Base-by-base conservation (phyloP, 2,329 filamentous ascomycete species). In the Penicillium capsulatum region DNA sequence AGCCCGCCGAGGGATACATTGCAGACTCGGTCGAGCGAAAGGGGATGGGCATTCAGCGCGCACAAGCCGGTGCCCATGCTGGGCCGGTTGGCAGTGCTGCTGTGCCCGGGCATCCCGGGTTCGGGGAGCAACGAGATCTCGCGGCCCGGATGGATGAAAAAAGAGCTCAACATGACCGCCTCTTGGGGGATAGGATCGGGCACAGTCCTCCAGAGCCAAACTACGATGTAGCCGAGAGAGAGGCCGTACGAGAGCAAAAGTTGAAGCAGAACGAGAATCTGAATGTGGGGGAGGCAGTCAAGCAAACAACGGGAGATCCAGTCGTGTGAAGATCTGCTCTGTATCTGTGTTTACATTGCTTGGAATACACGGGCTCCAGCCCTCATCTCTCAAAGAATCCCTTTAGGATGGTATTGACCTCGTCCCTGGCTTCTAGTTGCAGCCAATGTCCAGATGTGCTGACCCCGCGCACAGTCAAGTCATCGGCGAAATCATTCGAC, bases 1-100 rank as follows among this genome's bases (percentile, higher is more conserved):
- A 65, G 35, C 62, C 63, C 0, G 40, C 50, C 0, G 63, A 66
- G 37, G 63, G 62, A 2, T 53, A 58, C 17, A 64, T 66, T 31
- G 63, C 61, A 7, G 54, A 54, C 6, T 42, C 57, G 0, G 63
- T 66, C 3, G 24, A 56, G 24, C 48, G 46, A 0, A 58, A 59
- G 28, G 52, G 49, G 7, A 48, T 52, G 40, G 45, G 50, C 9
- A 36, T 39, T 16, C 36, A 34, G 7, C 51, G 59, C 5, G 51
- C 51, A 1, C 60, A 64, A 45, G 58, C 58, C 4, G 60, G 59
- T n/a, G 60, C 58, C 3, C 62, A 65, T 54, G 57, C 60, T 2
- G 61, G 59, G 5, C 47, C 61, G 4, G 61, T 64, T 31, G 63
- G 61, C 2, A 61, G 51, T 27, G 50, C 52, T 11, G 35, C 38